These are phyloP conservation scores for Candolleomyces aberdarensis DNA, from an alignment of 768 basidiomycete genomes.

Conservation along the genomic window DNA sequence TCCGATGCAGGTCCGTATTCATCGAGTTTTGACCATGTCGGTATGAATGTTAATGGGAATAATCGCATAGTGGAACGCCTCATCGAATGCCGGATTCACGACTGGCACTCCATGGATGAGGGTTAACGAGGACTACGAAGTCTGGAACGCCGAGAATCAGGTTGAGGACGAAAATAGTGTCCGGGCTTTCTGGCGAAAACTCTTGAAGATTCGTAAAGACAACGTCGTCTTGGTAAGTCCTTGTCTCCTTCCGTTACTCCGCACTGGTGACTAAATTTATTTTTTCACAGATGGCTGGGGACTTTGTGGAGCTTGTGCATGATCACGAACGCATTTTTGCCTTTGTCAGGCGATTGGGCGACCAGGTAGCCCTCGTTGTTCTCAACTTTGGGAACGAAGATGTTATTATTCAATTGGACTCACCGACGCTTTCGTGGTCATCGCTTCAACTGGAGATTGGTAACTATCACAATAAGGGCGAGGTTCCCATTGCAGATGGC, in stretches of 20 bases:
- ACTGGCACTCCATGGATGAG: constrained; percentile 71
- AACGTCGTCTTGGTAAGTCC: constrained; percentile 50
- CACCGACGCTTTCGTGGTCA: constrained; percentile 8
- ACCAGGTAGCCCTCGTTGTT: constrained; percentile 36
- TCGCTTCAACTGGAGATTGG: constrained; percentile 22
- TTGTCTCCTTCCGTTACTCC: background rate
- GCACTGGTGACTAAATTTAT: too few relatives aligned
- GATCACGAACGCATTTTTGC: constrained; percentile 52
- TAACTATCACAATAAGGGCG: constrained; percentile 22
- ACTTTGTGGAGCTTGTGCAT: constrained; percentile 48
- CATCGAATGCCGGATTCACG: constrained; percentile 61
- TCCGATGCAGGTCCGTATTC: constrained; percentile 56
- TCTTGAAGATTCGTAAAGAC: constrained; percentile 50
- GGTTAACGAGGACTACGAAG: constrained; percentile 62
- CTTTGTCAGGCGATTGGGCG: constrained; percentile 42
- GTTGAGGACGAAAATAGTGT: constrained; percentile 49
- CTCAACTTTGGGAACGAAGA: constrained; percentile 44
- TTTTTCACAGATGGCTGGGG: constrained; percentile 51
- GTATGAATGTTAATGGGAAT: background rate
- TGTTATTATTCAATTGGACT: constrained; percentile 16
- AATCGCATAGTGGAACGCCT: constrained; percentile 49
- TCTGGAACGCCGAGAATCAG: constrained; percentile 56
- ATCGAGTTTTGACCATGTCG: background rate
- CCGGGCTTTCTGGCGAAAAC: constrained; percentile 56
- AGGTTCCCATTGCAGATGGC: background rate